Percentiles rank a stretch among this genome's conserved stretches.
These are phyloP conservation scores for Nicotiana noctiflora DNA, from an alignment of 257 asterid genomes.

Conservation along the genomic window DNA sequence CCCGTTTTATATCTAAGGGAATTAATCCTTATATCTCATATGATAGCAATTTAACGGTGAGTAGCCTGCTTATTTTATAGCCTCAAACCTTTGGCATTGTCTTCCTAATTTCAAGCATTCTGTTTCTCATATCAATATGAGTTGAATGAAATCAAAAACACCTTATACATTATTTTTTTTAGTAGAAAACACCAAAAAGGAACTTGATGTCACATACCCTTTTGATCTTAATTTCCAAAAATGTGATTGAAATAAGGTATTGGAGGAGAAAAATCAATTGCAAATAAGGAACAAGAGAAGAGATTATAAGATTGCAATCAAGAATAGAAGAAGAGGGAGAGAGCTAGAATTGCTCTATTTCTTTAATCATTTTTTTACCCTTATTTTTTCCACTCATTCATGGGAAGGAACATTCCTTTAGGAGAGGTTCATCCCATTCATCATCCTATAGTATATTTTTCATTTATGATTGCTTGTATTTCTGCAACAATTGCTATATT, in stretches of 20 bases:
- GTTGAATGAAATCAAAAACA: neutral
- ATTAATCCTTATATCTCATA: neutral
- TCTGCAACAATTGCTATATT: constrained; percentile 29
- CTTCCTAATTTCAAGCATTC: neutral
- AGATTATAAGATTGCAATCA: neutral
- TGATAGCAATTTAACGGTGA: neutral
- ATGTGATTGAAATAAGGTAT: neutral
- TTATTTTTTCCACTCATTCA: constrained; percentile 3
- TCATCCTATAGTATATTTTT: constrained; percentile 17
- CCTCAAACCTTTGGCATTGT: neutral
- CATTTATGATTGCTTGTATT: constrained; percentile 23
- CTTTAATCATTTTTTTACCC: neutral
- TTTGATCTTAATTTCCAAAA: neutral
- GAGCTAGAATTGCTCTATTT: neutral
- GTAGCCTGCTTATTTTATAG: neutral
- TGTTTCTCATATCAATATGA: neutral
- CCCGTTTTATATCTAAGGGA: neutral
- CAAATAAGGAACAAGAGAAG: neutral
- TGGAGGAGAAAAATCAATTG: neutral
- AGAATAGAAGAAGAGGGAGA: neutral
- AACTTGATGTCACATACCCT: neutral
- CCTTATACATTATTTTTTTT: neutral
- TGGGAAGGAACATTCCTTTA: constrained; percentile 47
- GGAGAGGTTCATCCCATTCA: constrained; percentile 17
- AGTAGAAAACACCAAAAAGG: neutral